phyloP scores from a whole-genome alignment of 805 yeast genomes.

The Metschnikowia arizonensis region DNA sequence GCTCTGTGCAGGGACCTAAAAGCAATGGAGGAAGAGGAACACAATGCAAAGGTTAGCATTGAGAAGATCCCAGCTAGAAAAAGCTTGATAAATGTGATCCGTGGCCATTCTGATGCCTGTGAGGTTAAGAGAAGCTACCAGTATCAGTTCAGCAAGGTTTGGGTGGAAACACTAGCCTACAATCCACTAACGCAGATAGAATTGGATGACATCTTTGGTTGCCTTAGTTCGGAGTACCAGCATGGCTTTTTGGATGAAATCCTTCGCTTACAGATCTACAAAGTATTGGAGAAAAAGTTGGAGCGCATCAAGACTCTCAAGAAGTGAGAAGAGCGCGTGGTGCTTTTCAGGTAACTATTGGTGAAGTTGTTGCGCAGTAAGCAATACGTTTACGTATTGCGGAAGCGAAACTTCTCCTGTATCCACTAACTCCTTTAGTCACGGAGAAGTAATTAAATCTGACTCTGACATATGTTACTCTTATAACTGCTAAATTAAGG shows the following conservation, averaged over 20 bases:
- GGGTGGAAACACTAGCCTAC: background rate
- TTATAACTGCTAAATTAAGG: too few species aligned
- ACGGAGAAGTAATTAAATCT: too few species aligned
- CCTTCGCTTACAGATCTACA: background rate
- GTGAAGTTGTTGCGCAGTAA: too few species aligned
- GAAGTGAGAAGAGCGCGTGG: background rate
- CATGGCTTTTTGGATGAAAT: background rate
- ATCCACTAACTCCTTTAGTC: too few species aligned
- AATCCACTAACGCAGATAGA: background rate
- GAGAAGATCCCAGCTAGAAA: background rate
- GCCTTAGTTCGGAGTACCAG: background rate
- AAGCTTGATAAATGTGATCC: background rate
- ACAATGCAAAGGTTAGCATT: background rate
- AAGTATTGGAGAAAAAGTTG: background rate
- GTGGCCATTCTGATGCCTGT: background rate
- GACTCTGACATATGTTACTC: too few species aligned
- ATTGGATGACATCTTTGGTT: background rate
- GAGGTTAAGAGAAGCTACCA: background rate
- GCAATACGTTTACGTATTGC: too few species aligned
- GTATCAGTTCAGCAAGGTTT: background rate
- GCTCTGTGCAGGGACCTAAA: background rate
- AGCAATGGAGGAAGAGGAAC: background rate
- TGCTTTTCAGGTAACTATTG: background rate
- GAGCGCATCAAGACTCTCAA: background rate
- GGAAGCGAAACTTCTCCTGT: too few species aligned